Conservation (phyloP, 805 yeast genomes). For the Yarrowia sp. region DNA sequence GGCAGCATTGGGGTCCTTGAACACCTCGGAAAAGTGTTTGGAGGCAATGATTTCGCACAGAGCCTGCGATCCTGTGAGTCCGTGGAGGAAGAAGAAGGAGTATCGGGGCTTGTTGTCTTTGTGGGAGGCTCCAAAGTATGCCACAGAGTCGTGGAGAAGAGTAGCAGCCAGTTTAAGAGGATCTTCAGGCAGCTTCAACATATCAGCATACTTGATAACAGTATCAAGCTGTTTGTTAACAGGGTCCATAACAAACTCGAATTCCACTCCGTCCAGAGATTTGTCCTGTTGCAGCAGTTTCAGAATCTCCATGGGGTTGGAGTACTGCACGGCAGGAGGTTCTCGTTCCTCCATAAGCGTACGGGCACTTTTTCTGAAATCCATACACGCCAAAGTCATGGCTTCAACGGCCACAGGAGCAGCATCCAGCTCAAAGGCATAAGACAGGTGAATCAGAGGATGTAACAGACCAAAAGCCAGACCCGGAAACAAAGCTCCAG, state of each 20-base stretch:
- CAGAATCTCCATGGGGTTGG: constrained; percentile 30
- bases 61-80: constrained; percentile 36
- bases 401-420: constrained; percentile 40
- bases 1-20: constrained; percentile 27
- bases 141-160: constrained; percentile 30
- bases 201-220: constrained; percentile 27
- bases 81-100: constrained; percentile 36
- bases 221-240: constrained; percentile 24
- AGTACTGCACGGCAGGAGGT: constrained; percentile 11
- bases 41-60: constrained; percentile 29
- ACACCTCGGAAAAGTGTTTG: constrained; percentile 17
- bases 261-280: constrained; percentile 27
- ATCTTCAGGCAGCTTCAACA: constrained; percentile 30
- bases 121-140: constrained; percentile 32
- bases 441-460: constrained; percentile 39
- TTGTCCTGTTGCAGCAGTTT: constrained; percentile 29
- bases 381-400: constrained; percentile 35
- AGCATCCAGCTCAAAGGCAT: constrained; percentile 39
- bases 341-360: neutral
- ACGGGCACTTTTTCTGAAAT: constrained; percentile 23
- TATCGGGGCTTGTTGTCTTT: constrained; percentile 29
- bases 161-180: constrained; percentile 28
- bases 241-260: constrained; percentile 14
- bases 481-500: constrained; percentile 28
- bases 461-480: constrained; percentile 34